Evolutionary conservation across 2,329 filamentous ascomycete species (phyloP).

Genomic region (Eutypella sp.): DNA sequence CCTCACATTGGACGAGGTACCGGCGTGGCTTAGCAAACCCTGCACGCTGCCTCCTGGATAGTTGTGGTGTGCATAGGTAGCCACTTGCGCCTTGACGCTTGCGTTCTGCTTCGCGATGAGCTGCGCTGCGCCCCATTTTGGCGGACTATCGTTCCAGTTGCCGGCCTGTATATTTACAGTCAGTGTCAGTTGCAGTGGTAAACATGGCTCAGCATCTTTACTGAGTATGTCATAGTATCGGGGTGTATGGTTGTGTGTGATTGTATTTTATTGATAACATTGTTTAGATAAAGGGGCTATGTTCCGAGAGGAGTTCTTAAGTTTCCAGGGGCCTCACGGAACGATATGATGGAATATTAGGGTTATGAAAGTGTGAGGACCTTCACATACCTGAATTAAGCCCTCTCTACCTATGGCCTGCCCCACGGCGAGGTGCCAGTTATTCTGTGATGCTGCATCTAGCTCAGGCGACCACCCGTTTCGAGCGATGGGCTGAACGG

Average conservation of each 20-base stretch:
- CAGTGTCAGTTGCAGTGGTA: no score
- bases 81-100: constrained; percentile 33
- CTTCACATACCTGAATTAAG: neutral
- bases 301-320: no score
- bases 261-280: no score
- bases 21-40: constrained; percentile 40
- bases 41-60: constrained; percentile 40
- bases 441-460: constrained; percentile 34
- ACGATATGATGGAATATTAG: no score
- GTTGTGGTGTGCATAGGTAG: constrained; percentile 42
- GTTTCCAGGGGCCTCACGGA: no score
- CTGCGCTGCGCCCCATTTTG: constrained; percentile 33
- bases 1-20: constrained; percentile 34
- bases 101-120: constrained; percentile 33
- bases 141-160: constrained; percentile 33
- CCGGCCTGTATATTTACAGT: constrained; percentile 33
- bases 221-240: neutral
- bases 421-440: constrained; percentile 32
- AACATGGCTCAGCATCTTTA: no score
- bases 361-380: no score
- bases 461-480: constrained; percentile 31
- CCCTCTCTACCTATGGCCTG: constrained; percentile 20
- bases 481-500: constrained; percentile 33
- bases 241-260: constrained; percentile 14
- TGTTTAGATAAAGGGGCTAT: no score